phyloP scores from a whole-genome alignment of 2,329 filamentous ascomycete genomes.

The Knufia petricola region DNA sequence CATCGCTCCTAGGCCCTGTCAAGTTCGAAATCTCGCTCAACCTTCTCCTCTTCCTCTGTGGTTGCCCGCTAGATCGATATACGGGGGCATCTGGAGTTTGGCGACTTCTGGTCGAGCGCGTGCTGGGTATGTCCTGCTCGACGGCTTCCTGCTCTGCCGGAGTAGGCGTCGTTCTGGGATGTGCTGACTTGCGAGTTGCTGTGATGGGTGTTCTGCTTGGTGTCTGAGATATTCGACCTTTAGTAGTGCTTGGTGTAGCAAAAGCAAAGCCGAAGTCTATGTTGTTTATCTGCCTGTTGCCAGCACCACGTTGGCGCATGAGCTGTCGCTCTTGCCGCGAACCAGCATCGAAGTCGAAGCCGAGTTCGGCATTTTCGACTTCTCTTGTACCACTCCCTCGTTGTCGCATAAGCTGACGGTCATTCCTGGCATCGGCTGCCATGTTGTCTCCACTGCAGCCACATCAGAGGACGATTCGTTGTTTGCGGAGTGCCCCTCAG shows the following conservation, averaged over 20 bases:
- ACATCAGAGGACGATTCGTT: not conserved
- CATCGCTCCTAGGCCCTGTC: not conserved
- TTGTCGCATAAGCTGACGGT: slow-evolving; percentile 48
- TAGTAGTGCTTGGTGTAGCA: slow-evolving; percentile 24
- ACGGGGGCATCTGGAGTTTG: not conserved
- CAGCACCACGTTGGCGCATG: slow-evolving; percentile 11
- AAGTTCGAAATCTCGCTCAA: slow-evolving; percentile 7
- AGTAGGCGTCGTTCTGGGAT: slow-evolving; percentile 9
- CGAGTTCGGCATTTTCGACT: slow-evolving; percentile 16
- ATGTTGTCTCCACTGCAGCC: not conserved
- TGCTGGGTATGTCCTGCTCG: not conserved
- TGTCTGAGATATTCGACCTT: slow-evolving; percentile 17
- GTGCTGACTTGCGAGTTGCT: slow-evolving; percentile 10
- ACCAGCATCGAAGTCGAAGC: slow-evolving; percentile 15
- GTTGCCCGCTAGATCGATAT: not conserved
- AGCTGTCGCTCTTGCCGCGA: slow-evolving; percentile 12
- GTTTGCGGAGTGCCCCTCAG: not conserved
- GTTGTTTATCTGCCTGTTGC: slow-evolving; percentile 6
- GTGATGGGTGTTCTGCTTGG: slow-evolving; percentile 23
- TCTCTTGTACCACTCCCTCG: slow-evolving; percentile 39
- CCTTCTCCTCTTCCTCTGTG: slow-evolving; percentile 15
- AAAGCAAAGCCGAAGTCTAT: slow-evolving; percentile 42
- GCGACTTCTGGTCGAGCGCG: not conserved
- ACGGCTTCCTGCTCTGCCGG: not conserved
- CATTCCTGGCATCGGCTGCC: not conserved